phyloP scores from a whole-genome alignment of 192 early-diverging fungal genomes.

The Backusella tarrabulga region DNA sequence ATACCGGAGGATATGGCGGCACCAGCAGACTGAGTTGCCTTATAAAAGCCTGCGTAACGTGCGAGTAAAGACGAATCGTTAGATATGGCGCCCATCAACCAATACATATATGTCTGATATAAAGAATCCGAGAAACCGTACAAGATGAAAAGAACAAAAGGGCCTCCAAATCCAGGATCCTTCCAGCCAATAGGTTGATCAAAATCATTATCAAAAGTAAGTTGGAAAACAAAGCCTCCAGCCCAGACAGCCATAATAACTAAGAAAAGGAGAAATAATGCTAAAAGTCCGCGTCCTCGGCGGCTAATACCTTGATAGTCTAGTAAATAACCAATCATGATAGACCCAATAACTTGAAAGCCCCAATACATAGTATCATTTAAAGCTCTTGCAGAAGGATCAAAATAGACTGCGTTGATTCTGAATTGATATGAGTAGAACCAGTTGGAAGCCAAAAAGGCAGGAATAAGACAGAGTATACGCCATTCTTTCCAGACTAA shows the following conservation, averaged over 20 bases:
- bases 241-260: conserved; percentile 27
- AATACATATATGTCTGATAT: conserved; percentile 64
- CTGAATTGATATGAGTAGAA: conserved; percentile 75
- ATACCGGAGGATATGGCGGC: conserved; percentile 73
- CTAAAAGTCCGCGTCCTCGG: conserved; percentile 24
- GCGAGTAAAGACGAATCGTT: conserved; percentile 61
- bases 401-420: conserved; percentile 67
- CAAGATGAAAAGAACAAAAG: conserved; percentile 62
- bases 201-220: conserved; percentile 35
- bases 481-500: conserved; percentile 60
- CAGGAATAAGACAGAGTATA: conserved; percentile 63
- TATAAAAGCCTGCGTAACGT: conserved; percentile 84
- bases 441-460: conserved; percentile 74
- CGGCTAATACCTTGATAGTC: conserved; percentile 29
- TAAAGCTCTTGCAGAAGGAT: conserved; percentile 63
- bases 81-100: conserved; percentile 37
- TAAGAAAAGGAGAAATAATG: conserved; percentile 14
- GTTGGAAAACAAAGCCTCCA: conserved; percentile 31
- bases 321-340: conserved; percentile 23
- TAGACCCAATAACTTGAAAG: conserved; percentile 30
- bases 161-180: conserved; percentile 29
- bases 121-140: conserved; percentile 80
- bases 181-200: conserved; percentile 51
- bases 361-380: conserved; percentile 76
- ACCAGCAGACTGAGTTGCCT: conserved; percentile 80